Percentiles rank a stretch among this genome's conserved stretches.
phyloP scores from a whole-genome alignment of 345 rosid genomes.

The Salix exigua region DNA sequence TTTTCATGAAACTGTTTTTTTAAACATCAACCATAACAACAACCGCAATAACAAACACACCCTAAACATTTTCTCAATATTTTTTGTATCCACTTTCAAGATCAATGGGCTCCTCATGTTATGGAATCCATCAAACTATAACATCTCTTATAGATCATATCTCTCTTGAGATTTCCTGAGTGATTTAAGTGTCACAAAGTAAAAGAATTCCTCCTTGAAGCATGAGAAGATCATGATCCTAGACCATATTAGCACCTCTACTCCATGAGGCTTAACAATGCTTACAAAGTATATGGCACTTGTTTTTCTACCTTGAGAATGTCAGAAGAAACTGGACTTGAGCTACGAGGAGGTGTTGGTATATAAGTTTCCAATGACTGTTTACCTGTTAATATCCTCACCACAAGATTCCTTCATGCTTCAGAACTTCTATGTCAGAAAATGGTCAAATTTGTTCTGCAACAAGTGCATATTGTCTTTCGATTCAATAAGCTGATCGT shows the following conservation, averaged over 20 bases:
- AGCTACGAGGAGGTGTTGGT: constrained; percentile 40
- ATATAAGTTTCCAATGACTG: constrained; percentile 39
- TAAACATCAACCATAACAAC: no score
- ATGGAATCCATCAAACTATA: constrained; percentile 59
- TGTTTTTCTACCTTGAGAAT: constrained; percentile 58
- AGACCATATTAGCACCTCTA: constrained; percentile 59
- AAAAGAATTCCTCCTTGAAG: constrained; percentile 33
- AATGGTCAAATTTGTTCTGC: not conserved
- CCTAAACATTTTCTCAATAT: no score
- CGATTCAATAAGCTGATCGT: not conserved
- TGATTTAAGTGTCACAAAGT: constrained; percentile 45
- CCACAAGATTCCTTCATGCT: constrained; percentile 27
- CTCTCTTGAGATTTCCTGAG: constrained; percentile 39
- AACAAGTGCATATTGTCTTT: not conserved
- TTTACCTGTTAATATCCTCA: constrained; percentile 39
- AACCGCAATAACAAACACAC: no score
- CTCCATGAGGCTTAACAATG: constrained; percentile 47
- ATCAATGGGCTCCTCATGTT: constrained; percentile 53
- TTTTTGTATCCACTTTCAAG: constrained; percentile 32
- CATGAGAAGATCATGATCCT: constrained; percentile 37
- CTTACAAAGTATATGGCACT: constrained; percentile 34
- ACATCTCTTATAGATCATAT: constrained; percentile 55
- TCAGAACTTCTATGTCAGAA: constrained; percentile 12
- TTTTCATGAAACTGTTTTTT: no score
- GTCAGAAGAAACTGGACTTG: constrained; percentile 55